Percentiles rank a stretch among this genome's conserved stretches.
phyloP scores from a whole-genome alignment of 805 yeast species.

The Diddensiella transvaalensis region DNA sequence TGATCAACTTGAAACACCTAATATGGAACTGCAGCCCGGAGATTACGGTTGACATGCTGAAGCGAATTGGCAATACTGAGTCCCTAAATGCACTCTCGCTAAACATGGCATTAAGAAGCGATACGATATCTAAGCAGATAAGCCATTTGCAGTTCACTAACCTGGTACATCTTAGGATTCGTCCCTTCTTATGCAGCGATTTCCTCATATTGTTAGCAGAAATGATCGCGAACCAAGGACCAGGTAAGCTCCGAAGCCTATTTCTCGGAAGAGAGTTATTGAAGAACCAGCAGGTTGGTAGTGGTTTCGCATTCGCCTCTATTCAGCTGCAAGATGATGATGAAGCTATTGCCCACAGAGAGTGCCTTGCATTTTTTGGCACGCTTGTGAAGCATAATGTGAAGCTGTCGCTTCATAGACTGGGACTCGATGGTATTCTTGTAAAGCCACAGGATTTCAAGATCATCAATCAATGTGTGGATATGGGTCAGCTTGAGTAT shows the following conservation, averaged over 20 bases:
- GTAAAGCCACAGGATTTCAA: constrained; percentile 12
- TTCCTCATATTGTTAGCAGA: constrained; percentile 23
- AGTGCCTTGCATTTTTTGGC: constrained; percentile 1
- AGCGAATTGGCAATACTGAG: constrained; percentile 8
- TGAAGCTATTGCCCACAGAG: background rate
- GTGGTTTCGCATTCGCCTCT: constrained; percentile 29
- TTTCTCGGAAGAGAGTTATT: constrained; percentile 24
- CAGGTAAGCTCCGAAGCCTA: constrained; percentile 20
- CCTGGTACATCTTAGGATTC: constrained; percentile 22
- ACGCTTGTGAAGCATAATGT: constrained; percentile 1
- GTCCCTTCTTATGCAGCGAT: constrained; percentile 25
- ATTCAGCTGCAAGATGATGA: constrained; percentile 10
- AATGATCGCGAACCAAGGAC: constrained; percentile 11
- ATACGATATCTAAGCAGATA: constrained; percentile 18
- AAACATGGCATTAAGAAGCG: constrained; percentile 17
- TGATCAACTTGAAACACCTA: constrained; percentile 23
- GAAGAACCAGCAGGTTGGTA: constrained; percentile 24
- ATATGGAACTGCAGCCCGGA: constrained; percentile 36
- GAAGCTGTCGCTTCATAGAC: constrained; percentile 4
- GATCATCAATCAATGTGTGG: constrained; percentile 4
- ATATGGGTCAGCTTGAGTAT: constrained; percentile 4
- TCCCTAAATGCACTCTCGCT: constrained; percentile 4
- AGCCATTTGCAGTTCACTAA: constrained; percentile 18
- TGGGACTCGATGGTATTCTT: constrained; percentile 17
- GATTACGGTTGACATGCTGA: constrained; percentile 28